A percentile compares a stretch with the other conserved stretches of the same genome.
Conservation (phyloP, 208 protist species). For the Acanthamoeba castellanii region DNA sequence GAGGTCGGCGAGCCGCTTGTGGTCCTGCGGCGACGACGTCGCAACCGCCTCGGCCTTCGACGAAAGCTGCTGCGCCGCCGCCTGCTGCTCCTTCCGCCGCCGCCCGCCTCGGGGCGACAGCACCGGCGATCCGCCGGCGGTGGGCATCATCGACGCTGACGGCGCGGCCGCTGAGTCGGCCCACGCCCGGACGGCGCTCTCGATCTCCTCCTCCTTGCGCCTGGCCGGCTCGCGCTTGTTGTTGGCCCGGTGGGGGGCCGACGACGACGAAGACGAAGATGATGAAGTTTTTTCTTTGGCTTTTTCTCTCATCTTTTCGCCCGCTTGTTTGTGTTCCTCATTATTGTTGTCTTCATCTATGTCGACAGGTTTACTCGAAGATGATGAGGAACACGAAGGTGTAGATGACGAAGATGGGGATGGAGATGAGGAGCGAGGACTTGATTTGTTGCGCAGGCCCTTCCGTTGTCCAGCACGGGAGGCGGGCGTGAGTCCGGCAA, state of each 20-base stretch:
- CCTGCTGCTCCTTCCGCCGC: background rate
- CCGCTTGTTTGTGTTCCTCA: background rate
- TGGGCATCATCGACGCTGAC: background rate
- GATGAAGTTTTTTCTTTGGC: background rate
- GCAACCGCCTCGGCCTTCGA: background rate
- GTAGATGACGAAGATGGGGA: background rate
- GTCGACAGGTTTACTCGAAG: background rate
- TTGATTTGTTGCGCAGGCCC: background rate
- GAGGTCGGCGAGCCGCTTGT: background rate
- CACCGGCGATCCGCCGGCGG: background rate
- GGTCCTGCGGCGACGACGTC: background rate
- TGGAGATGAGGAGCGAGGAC: background rate
- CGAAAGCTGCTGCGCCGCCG: background rate
- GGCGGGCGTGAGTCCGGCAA: background rate
- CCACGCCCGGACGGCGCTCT: background rate
- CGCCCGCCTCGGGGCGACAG: background rate
- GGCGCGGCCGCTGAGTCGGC: background rate
- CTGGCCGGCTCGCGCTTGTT: background rate
- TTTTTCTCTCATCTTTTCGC: background rate
- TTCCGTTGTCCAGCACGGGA: background rate
- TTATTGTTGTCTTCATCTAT: background rate
- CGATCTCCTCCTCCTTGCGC: constrained; percentile 5
- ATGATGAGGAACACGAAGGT: background rate
- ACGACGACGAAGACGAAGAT: too few species aligned
- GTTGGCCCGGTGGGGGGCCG: background rate